Evolutionary conservation across 768 basidiomycete species (phyloP).

Genomic region (Naematelia encephala): DNA sequence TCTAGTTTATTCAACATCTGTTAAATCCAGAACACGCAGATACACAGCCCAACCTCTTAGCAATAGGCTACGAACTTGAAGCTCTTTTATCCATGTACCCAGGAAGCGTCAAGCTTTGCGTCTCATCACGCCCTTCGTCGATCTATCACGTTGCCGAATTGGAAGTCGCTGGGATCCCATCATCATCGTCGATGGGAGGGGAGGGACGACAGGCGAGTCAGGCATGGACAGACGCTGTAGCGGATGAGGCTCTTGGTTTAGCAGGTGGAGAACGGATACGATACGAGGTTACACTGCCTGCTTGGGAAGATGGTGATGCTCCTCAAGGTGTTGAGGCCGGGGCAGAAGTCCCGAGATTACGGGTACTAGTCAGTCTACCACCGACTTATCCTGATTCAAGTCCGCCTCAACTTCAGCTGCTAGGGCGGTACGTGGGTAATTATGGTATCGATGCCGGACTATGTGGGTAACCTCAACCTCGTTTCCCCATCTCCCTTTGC

Average conservation of each 20-base stretch:
- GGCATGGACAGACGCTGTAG: conserved; percentile 28
- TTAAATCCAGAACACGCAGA: conserved; percentile 31
- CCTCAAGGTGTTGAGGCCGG: conserved; percentile 15
- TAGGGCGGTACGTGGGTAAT: conserved; percentile 49
- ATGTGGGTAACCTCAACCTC: conserved; percentile 33
- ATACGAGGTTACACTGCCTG: conserved; percentile 43
- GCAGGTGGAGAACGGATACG: conserved; percentile 38
- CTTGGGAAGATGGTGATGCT: conserved; percentile 40
- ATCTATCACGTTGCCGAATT: background rate
- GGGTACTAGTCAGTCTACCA: conserved; percentile 46
- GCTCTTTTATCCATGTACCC: conserved; percentile 46
- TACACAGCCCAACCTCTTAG: conserved; percentile 30
- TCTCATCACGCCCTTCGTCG: conserved; percentile 31
- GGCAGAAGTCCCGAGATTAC: conserved; percentile 26
- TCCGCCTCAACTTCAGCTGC: conserved; percentile 50
- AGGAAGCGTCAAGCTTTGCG: conserved; percentile 23
- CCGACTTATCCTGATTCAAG: conserved; percentile 47
- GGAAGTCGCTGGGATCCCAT: background rate
- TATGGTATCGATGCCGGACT: conserved; percentile 48
- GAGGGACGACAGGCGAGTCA: conserved; percentile 1
- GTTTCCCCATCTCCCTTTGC: conserved; percentile 1
- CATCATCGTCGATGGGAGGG: background rate
- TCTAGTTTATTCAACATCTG: conserved; percentile 41
- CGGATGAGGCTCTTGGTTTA: conserved; percentile 19
- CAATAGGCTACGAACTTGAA: conserved; percentile 48